Base-by-base conservation (phyloP, 805 yeast species). In the Kurtzmaniella fragi region DNA sequence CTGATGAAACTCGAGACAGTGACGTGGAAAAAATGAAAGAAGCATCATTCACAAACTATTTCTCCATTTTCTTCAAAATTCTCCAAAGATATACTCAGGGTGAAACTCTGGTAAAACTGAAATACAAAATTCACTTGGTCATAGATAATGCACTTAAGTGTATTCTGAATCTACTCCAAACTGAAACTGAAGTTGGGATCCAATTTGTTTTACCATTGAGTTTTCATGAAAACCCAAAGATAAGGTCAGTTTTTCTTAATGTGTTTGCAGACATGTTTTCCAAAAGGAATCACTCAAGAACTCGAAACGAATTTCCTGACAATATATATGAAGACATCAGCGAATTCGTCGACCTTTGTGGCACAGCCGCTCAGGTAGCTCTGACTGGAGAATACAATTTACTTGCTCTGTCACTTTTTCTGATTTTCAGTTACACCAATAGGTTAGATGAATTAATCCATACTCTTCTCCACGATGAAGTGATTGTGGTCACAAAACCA, bases 121-220 rank as follows among this genome's bases (percentile, higher is more conserved):
- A 64, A 47, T 84, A 82, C 51, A 81, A 83, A 50, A 64, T 77
- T 10, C 67, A 74, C 17, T 57, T 64, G 7, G 68, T 87, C 25
- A 72, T 79, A 14, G 85, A 82, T 14, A 78, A 80, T 56, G 77
- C 82, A 9, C 76, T 86, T 39, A 62, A 67, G 16, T 78, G 85
- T 15, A 65, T 87, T 36, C 78, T 89, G 2, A 84, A 84, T 46
- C 57, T 88, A 38, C 66, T 88, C 34, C 80, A 77, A 48, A 73
- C 86, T 3, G 88, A 88, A 50, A 78, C 82, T 5, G 88, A 82
- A 39, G 80, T 84, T 17, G 95, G 95, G 6, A 63, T 88, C 49
- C 78, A 78, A 38, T 78, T 77, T 56, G 88, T 90, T 2, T 57
- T 87, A 12, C 89, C 93, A 0, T 71, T 87, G 54, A 93, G 95